Evolutionary conservation across 352 stramenopile genomes (phyloP).

Genomic region (Phytophthora tentaculata): DNA sequence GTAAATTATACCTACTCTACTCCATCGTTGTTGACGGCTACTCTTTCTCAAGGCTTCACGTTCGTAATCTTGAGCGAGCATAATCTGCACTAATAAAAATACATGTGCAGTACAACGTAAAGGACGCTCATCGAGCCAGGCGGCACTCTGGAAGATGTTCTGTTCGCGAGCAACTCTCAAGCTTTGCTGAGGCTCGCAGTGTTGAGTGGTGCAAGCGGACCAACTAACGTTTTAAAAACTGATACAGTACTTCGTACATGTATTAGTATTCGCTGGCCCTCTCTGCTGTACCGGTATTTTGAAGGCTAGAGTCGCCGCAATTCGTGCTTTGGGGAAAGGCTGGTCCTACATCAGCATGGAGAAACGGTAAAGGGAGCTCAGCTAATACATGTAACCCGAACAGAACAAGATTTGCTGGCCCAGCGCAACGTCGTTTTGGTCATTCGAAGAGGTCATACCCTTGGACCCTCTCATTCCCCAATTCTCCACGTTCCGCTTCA

Average conservation of each 20-base stretch:
- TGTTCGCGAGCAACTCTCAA: conserved; percentile 1
- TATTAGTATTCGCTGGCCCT: neutral
- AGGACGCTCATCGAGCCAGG: conserved; percentile 10
- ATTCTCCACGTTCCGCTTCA: conserved; percentile 8
- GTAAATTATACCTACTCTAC: no score
- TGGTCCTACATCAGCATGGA: neutral
- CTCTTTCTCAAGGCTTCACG: neutral
- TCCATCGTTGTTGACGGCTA: neutral
- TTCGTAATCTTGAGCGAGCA: neutral
- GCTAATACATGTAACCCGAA: neutral
- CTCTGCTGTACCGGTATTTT: neutral
- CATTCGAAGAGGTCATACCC: conserved; percentile 17
- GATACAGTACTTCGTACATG: no score
- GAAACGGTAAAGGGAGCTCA: conserved; percentile 12
- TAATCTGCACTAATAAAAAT: no score
- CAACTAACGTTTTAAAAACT: no score
- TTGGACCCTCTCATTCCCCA: conserved; percentile 17
- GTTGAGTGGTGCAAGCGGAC: neutral
- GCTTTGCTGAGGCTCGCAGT: conserved; percentile 2
- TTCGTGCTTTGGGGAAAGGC: neutral
- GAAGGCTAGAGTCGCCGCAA: neutral
- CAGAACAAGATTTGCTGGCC: conserved; percentile 16
- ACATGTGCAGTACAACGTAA: conserved; percentile 7
- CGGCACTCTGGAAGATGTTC: conserved; percentile 13
- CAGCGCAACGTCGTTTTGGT: neutral